A percentile compares a stretch with the other conserved stretches of the same genome.
These are phyloP conservation scores for Cyclotella sp. DNA, from an alignment of 108 stramenopile genomes.

Conservation along the genomic window DNA sequence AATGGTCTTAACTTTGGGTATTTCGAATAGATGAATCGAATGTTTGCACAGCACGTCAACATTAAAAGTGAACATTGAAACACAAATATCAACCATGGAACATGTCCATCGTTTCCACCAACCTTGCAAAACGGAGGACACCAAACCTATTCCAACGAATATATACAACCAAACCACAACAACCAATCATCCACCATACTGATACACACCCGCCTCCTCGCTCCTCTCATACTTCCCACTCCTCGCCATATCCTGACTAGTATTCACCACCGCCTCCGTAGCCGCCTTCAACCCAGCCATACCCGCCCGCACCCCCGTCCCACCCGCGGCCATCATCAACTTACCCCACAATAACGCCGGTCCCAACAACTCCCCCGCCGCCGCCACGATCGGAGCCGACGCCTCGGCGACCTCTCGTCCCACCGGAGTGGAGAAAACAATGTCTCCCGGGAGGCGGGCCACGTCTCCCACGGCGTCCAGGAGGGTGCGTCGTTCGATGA, in stretches of 20 bases:
- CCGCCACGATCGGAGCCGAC: slow-evolving; percentile 67
- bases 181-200: slow-evolving; percentile 10
- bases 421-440: slow-evolving; percentile 69
- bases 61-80: too few species aligned
- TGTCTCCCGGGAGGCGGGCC: slow-evolving; percentile 74
- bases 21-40: too few species aligned
- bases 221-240: slow-evolving; percentile 5
- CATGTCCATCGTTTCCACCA: too few species aligned
- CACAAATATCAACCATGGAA: too few species aligned
- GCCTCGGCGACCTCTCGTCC: slow-evolving; percentile 59
- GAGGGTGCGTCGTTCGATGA: slow-evolving; percentile 83
- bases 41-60: too few species aligned
- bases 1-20: background rate
- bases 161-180: background rate
- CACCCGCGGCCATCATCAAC: slow-evolving; percentile 68
- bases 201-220: slow-evolving; percentile 27
- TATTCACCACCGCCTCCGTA: slow-evolving; percentile 57
- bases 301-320: slow-evolving; percentile 66
- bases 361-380: slow-evolving; percentile 63
- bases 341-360: slow-evolving; percentile 73
- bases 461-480: slow-evolving; percentile 71
- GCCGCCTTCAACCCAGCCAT: slow-evolving; percentile 73
- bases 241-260: slow-evolving; percentile 37
- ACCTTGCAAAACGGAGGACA: too few species aligned
- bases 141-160: too few species aligned